Evolutionary conservation across 805 yeast genomes (phyloP).

Genomic region (Zygosaccharomyces pseudorouxii): DNA sequence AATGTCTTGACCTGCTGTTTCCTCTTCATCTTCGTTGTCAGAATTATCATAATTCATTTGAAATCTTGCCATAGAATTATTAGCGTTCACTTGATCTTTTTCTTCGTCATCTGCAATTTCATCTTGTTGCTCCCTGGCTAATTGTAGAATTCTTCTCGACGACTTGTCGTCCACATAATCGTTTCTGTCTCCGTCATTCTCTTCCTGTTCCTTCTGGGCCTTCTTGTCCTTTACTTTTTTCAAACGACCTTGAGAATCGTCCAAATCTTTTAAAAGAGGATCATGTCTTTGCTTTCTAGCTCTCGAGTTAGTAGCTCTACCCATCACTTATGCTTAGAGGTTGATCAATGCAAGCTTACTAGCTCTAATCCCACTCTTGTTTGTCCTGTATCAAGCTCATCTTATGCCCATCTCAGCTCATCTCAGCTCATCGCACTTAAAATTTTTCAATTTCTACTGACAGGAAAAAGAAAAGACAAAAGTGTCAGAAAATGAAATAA

Average conservation of each 20-base stretch:
- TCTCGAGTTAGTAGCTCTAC: slow-evolving; percentile 52
- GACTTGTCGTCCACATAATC: slow-evolving; percentile 72
- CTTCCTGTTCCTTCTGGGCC: slow-evolving; percentile 36
- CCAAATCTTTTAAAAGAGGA: slow-evolving; percentile 73
- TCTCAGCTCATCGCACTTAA: slow-evolving; percentile 15
- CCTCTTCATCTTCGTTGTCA: slow-evolving; percentile 48
- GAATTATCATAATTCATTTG: slow-evolving; percentile 39
- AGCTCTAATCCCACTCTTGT: not conserved
- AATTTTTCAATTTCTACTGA: slow-evolving; percentile 13
- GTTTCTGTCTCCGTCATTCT: slow-evolving; percentile 46
- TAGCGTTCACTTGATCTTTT: slow-evolving; percentile 26
- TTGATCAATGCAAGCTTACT: not conserved
- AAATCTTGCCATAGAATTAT: slow-evolving; percentile 33
- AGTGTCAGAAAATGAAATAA: not conserved
- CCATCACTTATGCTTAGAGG: slow-evolving; percentile 44
- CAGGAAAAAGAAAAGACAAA: slow-evolving; percentile 8
- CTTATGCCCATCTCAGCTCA: slow-evolving; percentile 2
- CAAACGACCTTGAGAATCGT: slow-evolving; percentile 69
- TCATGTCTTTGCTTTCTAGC: slow-evolving; percentile 63
- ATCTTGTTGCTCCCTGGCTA: slow-evolving; percentile 91
- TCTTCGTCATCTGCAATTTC: slow-evolving; percentile 73
- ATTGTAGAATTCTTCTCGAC: slow-evolving; percentile 78
- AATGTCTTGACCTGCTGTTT: slow-evolving; percentile 37
- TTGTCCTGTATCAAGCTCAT: not conserved
- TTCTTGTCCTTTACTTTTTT: slow-evolving; percentile 40